Evolutionary conservation across 2,329 filamentous ascomycete genomes (phyloP), one percentile per base, ranked within the genome.

Genomic region (Bretziella fagacearum): DNA sequence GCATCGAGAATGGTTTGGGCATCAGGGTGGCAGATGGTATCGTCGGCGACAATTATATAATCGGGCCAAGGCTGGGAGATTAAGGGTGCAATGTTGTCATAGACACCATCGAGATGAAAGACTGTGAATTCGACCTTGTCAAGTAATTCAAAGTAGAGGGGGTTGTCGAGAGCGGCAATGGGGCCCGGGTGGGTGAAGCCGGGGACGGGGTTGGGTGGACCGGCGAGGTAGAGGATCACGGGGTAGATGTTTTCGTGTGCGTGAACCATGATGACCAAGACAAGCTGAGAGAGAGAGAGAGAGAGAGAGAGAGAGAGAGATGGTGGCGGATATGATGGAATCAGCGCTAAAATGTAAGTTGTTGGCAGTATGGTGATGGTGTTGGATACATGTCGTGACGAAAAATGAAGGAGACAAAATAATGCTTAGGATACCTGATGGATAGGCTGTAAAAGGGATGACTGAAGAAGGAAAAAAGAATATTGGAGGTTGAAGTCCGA

Each of bases 171-270:
- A 39, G 35, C 10, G 6, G 4, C 8, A 8, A 3, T 13, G 10
- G 35, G 18, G 8, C 8, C 13, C 8, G 20, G 11, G 15, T 11
- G 11, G n/a, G 20, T 22, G 5, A 4, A 5, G 20, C 7, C 10
- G 35, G 35, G 7, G 11, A 8, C 7, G 35, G 33, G 10, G n/a
- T n/a, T 6, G 7, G 10, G 4, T 10, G 17, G 20, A 6, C 17
- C 20, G 4, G 35, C 15, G 7, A 39, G 35, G 18, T 39, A 39
- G 35, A 39, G 18, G 8, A 39, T 10, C 4, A 39, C 18, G 3
- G 35, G 35, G 35, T 39, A 39, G 18, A 39, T 39, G n/a, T 39
- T 39, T 39, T 39, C 35, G 35, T 39, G 35, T 11, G 35, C 17
- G 18, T 1, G 17, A 10, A 39, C 35, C 35, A 39, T 39, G 27